Conservation (phyloP, 2,329 filamentous ascomycete genomes). For the Thelonectria blattea region DNA sequence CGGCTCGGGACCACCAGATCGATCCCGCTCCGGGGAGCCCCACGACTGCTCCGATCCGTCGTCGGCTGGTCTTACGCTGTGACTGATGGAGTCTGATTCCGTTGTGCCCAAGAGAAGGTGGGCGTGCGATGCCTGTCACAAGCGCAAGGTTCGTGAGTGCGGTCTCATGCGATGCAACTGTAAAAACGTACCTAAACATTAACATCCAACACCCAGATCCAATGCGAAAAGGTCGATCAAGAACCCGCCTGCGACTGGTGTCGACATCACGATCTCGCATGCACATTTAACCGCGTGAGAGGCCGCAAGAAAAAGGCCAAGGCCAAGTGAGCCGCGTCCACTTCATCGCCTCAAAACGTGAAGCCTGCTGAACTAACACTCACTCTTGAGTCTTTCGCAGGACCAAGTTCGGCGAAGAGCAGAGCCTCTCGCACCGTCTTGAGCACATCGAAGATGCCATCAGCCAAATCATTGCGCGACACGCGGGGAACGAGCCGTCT, state of each 20-base stretch:
- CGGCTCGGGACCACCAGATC: neutral
- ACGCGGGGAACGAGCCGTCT: neutral
- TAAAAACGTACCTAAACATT: no score
- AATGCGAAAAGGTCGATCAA: neutral
- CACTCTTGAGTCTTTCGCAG: neutral
- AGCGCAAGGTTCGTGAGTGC: neutral
- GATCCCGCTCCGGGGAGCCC: neutral
- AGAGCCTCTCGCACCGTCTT: neutral
- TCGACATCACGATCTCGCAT: neutral
- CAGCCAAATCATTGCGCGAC: neutral
- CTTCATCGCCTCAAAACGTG: neutral
- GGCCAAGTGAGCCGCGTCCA: neutral
- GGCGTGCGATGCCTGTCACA: conserved; percentile 6
- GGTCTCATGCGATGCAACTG: neutral
- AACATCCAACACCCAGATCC: neutral
- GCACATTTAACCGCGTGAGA: neutral
- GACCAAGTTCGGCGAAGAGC: neutral
- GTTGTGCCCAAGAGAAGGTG: neutral
- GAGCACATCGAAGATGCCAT: neutral
- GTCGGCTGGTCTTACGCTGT: neutral
- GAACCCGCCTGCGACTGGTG: neutral
- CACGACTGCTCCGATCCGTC: no score
- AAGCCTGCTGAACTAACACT: neutral
- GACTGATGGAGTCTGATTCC: neutral
- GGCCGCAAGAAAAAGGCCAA: neutral